phyloP scores from a whole-genome alignment of 805 yeast genomes.

The Yamadazyma endophytica region DNA sequence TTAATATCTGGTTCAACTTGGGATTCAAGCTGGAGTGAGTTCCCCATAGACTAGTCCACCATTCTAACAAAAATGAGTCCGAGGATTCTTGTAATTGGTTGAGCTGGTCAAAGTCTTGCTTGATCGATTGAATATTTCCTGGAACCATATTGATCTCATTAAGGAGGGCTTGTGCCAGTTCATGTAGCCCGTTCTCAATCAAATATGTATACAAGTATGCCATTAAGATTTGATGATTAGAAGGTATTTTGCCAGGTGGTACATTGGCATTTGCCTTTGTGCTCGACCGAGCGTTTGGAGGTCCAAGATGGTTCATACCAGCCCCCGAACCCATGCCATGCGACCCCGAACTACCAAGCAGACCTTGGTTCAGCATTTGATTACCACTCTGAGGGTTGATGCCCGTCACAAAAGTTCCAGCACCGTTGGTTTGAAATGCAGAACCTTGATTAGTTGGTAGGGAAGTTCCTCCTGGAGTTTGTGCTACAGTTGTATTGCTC shows the following conservation, averaged over 20 bases:
- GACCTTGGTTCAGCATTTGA: too few species aligned
- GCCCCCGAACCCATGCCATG: too few species aligned
- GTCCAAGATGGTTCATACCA: too few species aligned
- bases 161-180: slow-evolving; percentile 47
- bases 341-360: too few species aligned
- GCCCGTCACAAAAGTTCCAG: too few species aligned
- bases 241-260: background rate
- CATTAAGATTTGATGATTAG: slow-evolving; percentile 39
- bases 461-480: too few species aligned
- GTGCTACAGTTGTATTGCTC: too few species aligned
- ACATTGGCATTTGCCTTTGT: too few species aligned
- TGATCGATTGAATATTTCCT: slow-evolving; percentile 9
- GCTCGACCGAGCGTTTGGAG: too few species aligned
- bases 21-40: slow-evolving; percentile 42
- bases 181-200: slow-evolving; percentile 42
- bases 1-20: slow-evolving; percentile 19
- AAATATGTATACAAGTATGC: slow-evolving; percentile 52
- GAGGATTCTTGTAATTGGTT: slow-evolving; percentile 20
- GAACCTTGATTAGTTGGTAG: too few species aligned
- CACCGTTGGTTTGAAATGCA: too few species aligned
- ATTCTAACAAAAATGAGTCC: slow-evolving; percentile 48
- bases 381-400: too few species aligned
- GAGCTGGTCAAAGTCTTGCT: slow-evolving; percentile 11
- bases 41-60: slow-evolving; percentile 54
- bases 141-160: slow-evolving; percentile 9